phyloP scores from a whole-genome alignment of 768 basidiomycete species.

The Boletus rufocinnamomeus region DNA sequence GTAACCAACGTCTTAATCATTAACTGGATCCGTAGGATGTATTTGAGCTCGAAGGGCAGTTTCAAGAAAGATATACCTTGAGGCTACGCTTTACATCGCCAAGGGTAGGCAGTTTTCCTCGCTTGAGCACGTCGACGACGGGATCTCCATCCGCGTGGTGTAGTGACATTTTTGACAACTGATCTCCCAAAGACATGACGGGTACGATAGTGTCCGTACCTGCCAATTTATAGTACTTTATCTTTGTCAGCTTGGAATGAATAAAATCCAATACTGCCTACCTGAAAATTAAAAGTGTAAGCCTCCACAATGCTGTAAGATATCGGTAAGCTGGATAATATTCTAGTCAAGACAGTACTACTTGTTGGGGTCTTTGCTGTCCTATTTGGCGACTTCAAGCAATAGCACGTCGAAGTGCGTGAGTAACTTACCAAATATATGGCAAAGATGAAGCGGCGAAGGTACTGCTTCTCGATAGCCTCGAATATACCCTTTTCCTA shows the following conservation, averaged over 20 bases:
- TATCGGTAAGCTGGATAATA: slow-evolving; percentile 15
- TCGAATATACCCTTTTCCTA: slow-evolving; percentile 89
- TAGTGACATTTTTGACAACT: slow-evolving; percentile 52
- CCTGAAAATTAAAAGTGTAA: slow-evolving; percentile 86
- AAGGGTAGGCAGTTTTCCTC: slow-evolving; percentile 68
- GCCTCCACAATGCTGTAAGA: slow-evolving; percentile 74
- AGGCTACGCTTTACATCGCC: slow-evolving; percentile 81
- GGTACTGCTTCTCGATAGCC: slow-evolving; percentile 80
- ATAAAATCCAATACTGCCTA: slow-evolving; percentile 28
- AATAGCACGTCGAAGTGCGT: not conserved
- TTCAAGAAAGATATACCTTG: slow-evolving; percentile 48
- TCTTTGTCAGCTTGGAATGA: slow-evolving; percentile 7
- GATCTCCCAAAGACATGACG: slow-evolving; percentile 71
- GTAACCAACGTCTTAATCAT: slow-evolving; percentile 77
- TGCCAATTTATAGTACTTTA: slow-evolving; percentile 67
- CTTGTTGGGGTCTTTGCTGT: slow-evolving; percentile 85
- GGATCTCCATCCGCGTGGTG: slow-evolving; percentile 51
- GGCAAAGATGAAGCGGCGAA: slow-evolving; percentile 83
- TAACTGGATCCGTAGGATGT: slow-evolving; percentile 42
- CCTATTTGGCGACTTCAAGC: slow-evolving; percentile 45
- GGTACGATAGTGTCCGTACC: slow-evolving; percentile 64
- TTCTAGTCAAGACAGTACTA: slow-evolving; percentile 33
- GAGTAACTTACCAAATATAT: slow-evolving; percentile 67
- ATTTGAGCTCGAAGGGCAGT: not conserved
- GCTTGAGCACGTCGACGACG: slow-evolving; percentile 55